Evolutionary conservation across 2,329 filamentous ascomycete genomes (phyloP).

Genomic region (Malbranchea cinnamomea): DNA sequence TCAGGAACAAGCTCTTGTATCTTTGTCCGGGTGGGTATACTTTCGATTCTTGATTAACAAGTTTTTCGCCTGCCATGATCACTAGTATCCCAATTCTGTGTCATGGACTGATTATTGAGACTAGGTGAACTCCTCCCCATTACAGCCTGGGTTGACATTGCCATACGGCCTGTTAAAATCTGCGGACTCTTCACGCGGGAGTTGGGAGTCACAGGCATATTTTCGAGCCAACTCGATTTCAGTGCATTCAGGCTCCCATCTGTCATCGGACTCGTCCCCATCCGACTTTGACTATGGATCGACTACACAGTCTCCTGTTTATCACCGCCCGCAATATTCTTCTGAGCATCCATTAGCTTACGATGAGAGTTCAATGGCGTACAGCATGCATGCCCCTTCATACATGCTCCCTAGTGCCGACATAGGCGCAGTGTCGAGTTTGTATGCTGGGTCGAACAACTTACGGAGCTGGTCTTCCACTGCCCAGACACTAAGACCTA

Average conservation of each 20-base stretch:
- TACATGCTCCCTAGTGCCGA: constrained; percentile 23
- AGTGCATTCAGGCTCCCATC: constrained; percentile 2
- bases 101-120: constrained; percentile 1
- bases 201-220: constrained; percentile 1
- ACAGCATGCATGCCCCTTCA: constrained; percentile 19
- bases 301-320: constrained; percentile 1
- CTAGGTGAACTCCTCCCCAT: constrained; percentile 21
- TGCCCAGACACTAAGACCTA: no score
- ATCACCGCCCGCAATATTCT: constrained; percentile 12
- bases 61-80: constrained; percentile 1
- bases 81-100: not conserved
- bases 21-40: constrained; percentile 55
- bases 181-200: constrained; percentile 8
- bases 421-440: constrained; percentile 10
- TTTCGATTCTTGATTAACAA: not conserved
- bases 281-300: constrained; percentile 5
- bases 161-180: constrained; percentile 15
- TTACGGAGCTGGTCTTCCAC: no score
- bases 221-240: constrained; percentile 3
- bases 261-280: constrained; percentile 3
- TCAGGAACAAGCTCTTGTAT: constrained; percentile 53
- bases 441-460: not conserved
- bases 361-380: constrained; percentile 21
- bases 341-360: constrained; percentile 17
- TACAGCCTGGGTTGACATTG: constrained; percentile 17